Percentiles rank a stretch among this genome's conserved stretches.
Evolutionary conservation across 768 basidiomycete genomes (phyloP).

Genomic region (Agaricus blazei): DNA sequence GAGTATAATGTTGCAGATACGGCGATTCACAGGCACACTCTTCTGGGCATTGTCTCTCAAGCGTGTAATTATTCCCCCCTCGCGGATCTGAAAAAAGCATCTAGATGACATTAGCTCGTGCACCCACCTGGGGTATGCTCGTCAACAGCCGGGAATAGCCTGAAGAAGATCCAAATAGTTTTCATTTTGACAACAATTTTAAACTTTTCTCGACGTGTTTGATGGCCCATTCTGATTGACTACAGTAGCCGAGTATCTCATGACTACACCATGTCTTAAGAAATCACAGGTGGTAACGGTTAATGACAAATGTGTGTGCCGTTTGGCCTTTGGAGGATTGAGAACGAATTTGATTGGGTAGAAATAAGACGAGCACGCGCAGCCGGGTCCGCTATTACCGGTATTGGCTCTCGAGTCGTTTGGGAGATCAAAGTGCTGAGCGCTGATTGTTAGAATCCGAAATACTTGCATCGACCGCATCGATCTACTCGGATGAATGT

Average conservation of each 20-base stretch:
- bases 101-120: slow-evolving; percentile 58
- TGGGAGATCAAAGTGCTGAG: neutral
- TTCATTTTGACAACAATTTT: slow-evolving; percentile 38
- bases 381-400: slow-evolving; percentile 35
- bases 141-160: slow-evolving; percentile 73
- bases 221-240: slow-evolving; percentile 7
- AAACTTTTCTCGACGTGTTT: slow-evolving; percentile 30
- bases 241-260: slow-evolving; percentile 16
- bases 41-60: too few relatives aligned
- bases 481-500: too few relatives aligned
- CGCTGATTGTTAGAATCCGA: neutral
- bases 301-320: slow-evolving; percentile 70
- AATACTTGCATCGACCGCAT: too few relatives aligned
- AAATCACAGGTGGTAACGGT: slow-evolving; percentile 64
- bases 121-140: slow-evolving; percentile 49
- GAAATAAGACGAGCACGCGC: slow-evolving; percentile 48
- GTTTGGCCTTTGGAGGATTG: slow-evolving; percentile 71
- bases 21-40: too few relatives aligned
- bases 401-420: neutral
- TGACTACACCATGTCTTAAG: slow-evolving; percentile 57
- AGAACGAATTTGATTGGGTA: slow-evolving; percentile 56
- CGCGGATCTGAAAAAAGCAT: slow-evolving; percentile 33
- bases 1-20: too few relatives aligned
- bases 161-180: slow-evolving; percentile 64
- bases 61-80: too few relatives aligned